Evolutionary conservation across 495 filamentous ascomycete genomes (phyloP), one percentile per base, ranked within the genome.

Genomic region (Aspergillus heteromorphus): DNA sequence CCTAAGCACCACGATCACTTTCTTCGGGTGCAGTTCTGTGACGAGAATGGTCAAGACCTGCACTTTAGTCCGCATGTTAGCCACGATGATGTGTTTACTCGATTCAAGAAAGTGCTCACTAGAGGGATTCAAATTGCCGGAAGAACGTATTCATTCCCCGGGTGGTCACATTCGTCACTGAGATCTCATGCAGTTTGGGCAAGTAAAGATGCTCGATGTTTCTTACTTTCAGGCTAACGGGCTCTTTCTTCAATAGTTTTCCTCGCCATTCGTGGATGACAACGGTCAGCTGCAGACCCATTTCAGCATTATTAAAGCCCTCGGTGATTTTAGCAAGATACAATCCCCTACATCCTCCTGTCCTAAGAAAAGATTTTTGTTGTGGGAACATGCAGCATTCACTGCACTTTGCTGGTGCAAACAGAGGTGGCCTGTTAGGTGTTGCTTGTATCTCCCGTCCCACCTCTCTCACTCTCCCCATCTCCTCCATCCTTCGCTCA

Each of bases 121-220:
- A 64, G 70, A 1, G 81, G 79, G 0, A 79, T 92, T 23, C 63
- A 68, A 4, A 82, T 93, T 38, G 86, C 78, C 13, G 87, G 83
- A 4, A 77, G 84, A 10, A 47, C 58, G 0, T 95, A 83, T 61
- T 63, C 66, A 6, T 92, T 92, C 60, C 71, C 92, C 0, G 89
- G 89, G 1, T 95, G 92, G 62, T 92, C 88, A 0, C 87, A 91
- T 64, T 91, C 87, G 0, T 90, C 87, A 0, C 73, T 95, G 25
- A 74, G 87, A 9, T 65, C 75, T 7, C 85, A 87, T 50, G 79
- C 83, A 0, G 83, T 79, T 43, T 68, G 87, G 87, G 62, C 58
- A 60, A 50, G 56, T 56, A 40, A 36, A 14, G 27, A 4, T 36
- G 0, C 11, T 50, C n/a, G 7, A 29, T 21, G 13, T 1, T 4